Conservation (phyloP, 768 basidiomycete species). For the Sutorius australiensis region DNA sequence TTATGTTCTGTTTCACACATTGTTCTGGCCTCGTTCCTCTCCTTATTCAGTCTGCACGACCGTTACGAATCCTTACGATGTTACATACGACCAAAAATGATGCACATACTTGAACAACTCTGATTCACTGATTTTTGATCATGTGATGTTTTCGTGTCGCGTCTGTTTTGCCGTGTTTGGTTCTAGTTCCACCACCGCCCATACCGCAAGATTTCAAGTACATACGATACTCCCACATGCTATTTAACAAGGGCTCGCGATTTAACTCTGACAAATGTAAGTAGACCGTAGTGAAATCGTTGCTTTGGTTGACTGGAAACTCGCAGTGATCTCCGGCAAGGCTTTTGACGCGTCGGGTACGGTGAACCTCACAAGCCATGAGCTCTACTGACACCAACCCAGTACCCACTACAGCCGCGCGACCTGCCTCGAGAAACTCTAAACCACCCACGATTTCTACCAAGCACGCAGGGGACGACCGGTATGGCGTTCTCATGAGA, state of each 20-base stretch:
- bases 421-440: slow-evolving; percentile 27
- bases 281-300: neutral
- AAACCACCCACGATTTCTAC: slow-evolving; percentile 15
- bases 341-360: slow-evolving; percentile 41
- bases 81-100: slow-evolving; percentile 23
- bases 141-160: slow-evolving; percentile 20
- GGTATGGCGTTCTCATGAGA: slow-evolving; percentile 52
- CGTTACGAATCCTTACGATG: slow-evolving; percentile 27
- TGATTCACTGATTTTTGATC: slow-evolving; percentile 21
- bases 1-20: slow-evolving; percentile 8
- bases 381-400: neutral
- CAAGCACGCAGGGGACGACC: slow-evolving; percentile 35
- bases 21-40: slow-evolving; percentile 1
- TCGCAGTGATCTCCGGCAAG: slow-evolving; percentile 32
- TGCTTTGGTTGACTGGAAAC: neutral
- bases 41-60: slow-evolving; percentile 20
- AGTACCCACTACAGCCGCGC: slow-evolving; percentile 35
- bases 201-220: no score
- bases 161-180: slow-evolving; percentile 22
- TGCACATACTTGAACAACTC: slow-evolving; percentile 15
- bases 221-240: slow-evolving; percentile 13
- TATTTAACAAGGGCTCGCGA: slow-evolving; percentile 50
- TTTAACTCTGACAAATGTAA: slow-evolving; percentile 14
- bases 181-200: slow-evolving; percentile 1
- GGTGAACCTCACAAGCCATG: neutral